Percentiles rank a stretch among this genome's conserved stretches.
These are phyloP conservation scores for Marasmius fiardii DNA, from an alignment of 1,284 basidiomycete genomes.

Conservation along the genomic window DNA sequence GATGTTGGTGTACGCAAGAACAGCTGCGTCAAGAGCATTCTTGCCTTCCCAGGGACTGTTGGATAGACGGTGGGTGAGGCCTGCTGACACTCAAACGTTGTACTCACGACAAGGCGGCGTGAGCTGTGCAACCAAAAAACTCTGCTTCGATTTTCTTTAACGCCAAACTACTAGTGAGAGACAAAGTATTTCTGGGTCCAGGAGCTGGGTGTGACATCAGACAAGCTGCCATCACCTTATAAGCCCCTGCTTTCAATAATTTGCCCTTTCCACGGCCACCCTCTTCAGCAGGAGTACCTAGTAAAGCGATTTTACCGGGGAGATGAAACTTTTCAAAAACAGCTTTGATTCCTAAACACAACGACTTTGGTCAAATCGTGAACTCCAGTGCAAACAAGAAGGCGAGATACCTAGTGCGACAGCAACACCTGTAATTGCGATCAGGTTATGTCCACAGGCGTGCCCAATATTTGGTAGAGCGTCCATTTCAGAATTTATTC, in stretches of 20 bases:
- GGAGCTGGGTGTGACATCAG: slow-evolving; percentile 70
- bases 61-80: slow-evolving; percentile 40
- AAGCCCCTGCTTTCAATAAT: slow-evolving; percentile 61
- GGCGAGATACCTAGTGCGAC: slow-evolving; percentile 44
- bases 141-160: slow-evolving; percentile 46
- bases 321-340: slow-evolving; percentile 58
- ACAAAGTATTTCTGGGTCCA: slow-evolving; percentile 52
- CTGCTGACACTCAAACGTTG: slow-evolving; percentile 28
- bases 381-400: slow-evolving; percentile 15
- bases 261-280: slow-evolving; percentile 67
- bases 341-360: slow-evolving; percentile 34
- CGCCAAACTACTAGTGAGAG: slow-evolving; percentile 51
- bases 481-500: slow-evolving; percentile 65
- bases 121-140: slow-evolving; percentile 58
- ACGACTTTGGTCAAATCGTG: background rate
- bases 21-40: slow-evolving; percentile 77
- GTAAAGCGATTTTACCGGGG: slow-evolving; percentile 61
- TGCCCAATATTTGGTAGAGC: slow-evolving; percentile 62
- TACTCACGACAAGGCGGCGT: slow-evolving; percentile 2
- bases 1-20: slow-evolving; percentile 68
- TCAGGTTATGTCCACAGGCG: slow-evolving; percentile 79
- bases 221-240: slow-evolving; percentile 63
- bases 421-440: slow-evolving; percentile 70
- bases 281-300: slow-evolving; percentile 83
- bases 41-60: slow-evolving; percentile 64